Conservation (phyloP, 176 grass and related monocot species). For the Bonia amplexicaulis region DNA sequence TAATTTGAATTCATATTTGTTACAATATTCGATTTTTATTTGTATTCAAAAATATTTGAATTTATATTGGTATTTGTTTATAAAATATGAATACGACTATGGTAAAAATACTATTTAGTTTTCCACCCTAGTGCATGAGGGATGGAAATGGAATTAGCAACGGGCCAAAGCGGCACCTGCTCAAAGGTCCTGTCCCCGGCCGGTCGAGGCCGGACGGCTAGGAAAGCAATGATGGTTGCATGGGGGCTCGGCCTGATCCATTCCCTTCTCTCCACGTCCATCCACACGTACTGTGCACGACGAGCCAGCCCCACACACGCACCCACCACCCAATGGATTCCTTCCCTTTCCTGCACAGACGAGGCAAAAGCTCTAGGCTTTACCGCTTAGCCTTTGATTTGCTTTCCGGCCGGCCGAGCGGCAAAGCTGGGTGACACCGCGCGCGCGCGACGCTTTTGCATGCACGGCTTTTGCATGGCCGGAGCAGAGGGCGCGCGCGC, state of each 20-base stretch:
- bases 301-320: not conserved
- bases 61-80: too few relatives aligned
- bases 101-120: too few relatives aligned
- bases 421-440: not conserved
- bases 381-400: not conserved
- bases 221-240: not conserved
- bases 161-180: conserved; percentile 5
- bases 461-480: not conserved
- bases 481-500: not conserved
- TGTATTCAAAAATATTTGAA: too few relatives aligned
- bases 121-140: too few relatives aligned
- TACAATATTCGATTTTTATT: too few relatives aligned
- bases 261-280: conserved; percentile 13
- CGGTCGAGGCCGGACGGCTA: not conserved
- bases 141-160: not conserved
- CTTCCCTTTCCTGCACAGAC: not conserved
- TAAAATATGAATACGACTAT: too few relatives aligned
- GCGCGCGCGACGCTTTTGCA: not conserved
- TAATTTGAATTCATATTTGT: too few relatives aligned
- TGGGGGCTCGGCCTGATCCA: not conserved
- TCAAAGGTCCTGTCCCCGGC: conserved; percentile 4
- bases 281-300: conserved; percentile 1
- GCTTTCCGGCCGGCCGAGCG: not conserved
- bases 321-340: conserved; percentile 16
- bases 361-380: not conserved